These are phyloP conservation scores for Penicillium sp. DNA, from an alignment of 2,329 filamentous ascomycete genomes.

Conservation along the genomic window DNA sequence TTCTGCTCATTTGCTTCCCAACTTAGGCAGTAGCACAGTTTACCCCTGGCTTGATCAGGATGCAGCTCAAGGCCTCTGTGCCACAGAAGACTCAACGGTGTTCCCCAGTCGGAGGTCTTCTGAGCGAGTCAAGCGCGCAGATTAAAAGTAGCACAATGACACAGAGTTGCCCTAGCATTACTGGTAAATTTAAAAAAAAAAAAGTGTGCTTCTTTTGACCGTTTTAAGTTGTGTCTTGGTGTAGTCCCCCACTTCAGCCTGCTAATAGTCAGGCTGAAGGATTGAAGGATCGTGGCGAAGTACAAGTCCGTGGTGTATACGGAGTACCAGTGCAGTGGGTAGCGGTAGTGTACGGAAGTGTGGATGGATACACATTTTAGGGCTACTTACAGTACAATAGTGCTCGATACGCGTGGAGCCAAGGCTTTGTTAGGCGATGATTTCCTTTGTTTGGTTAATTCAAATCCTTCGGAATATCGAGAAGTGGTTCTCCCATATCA, in stretches of 20 bases:
- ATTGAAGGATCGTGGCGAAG: constrained; percentile 2
- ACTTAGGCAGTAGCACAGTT: constrained; percentile 2
- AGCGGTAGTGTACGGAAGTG: background rate
- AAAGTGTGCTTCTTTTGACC: constrained; percentile 17
- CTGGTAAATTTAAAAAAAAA: too few relatives aligned
- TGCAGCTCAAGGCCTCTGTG: constrained; percentile 7
- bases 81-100: constrained; percentile 2
- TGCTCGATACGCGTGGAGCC: constrained; percentile 1
- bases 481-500: background rate
- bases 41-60: constrained; percentile 14
- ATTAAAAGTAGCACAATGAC: constrained; percentile 1
- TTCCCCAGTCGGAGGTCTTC: constrained; percentile 2
- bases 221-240: constrained; percentile 10
- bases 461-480: background rate
- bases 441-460: background rate
- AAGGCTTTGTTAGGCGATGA: background rate
- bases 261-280: background rate
- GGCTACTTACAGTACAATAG: constrained; percentile 26
- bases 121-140: constrained; percentile 5
- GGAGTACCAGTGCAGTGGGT: constrained; percentile 4
- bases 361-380: constrained; percentile 1
- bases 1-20: background rate
- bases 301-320: background rate
- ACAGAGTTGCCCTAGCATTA: constrained; percentile 7
- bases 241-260: constrained; percentile 4